phyloP scores from a whole-genome alignment of 2,329 filamentous ascomycete species.

The Alternaria sp. region DNA sequence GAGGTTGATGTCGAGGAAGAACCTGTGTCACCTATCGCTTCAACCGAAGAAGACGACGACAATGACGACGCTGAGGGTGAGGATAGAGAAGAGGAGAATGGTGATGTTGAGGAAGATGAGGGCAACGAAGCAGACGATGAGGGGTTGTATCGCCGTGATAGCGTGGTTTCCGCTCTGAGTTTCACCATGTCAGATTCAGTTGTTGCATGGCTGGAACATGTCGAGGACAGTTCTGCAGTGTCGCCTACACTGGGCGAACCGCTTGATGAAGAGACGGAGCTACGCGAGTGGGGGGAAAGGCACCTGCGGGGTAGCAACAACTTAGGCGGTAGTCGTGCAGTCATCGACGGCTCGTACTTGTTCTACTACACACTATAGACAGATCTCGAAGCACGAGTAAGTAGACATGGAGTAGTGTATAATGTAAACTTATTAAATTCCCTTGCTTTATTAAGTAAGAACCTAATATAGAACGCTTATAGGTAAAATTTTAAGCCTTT shows the following conservation, averaged over 20 bases:
- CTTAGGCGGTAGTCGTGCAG: rapidly evolving
- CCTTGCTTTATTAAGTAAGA: too few relatives aligned
- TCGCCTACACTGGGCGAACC: not conserved
- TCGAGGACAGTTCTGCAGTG: not conserved
- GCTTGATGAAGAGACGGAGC: rapidly evolving
- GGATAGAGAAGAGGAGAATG: not conserved
- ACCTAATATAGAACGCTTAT: too few relatives aligned
- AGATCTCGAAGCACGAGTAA: not conserved
- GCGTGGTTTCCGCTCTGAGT: too few relatives aligned
- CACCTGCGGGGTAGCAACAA: not conserved
- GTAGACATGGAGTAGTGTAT: too few relatives aligned
- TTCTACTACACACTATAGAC: not conserved
- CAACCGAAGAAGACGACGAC: not conserved
- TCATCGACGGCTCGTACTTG: rapidly evolving
- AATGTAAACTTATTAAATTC: too few relatives aligned
- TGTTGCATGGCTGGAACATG: not conserved
- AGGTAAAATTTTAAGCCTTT: too few relatives aligned
- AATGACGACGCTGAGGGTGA: not conserved
- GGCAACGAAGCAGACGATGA: not conserved
- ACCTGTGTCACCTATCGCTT: not conserved
- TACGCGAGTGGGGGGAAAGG: not conserved
- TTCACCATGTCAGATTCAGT: not conserved
- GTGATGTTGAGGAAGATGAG: rapidly evolving
- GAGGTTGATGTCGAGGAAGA: not conserved
- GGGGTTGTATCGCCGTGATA: not conserved